These are phyloP conservation scores for Fagopyrum homotropicum DNA, from an alignment of 148 eudicot genomes.

Conservation along the genomic window DNA sequence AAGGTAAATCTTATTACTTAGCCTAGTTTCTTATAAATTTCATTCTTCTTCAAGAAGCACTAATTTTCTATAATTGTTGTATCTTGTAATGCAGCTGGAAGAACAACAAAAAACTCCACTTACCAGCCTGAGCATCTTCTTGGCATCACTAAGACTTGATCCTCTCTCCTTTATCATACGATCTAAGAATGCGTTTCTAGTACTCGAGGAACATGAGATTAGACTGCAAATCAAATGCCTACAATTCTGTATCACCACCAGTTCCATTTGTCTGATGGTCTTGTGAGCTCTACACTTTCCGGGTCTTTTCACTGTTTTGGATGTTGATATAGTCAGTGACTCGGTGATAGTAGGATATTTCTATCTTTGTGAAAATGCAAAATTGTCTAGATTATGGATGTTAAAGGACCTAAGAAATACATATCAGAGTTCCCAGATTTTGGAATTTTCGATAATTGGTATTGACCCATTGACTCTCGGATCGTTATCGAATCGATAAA, in stretches of 20 bases:
- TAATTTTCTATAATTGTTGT: not conserved
- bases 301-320: constrained; percentile 3
- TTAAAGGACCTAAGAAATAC: not conserved
- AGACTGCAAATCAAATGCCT: constrained; percentile 6
- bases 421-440: not conserved
- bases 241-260: constrained; percentile 2
- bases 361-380: not conserved
- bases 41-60: not conserved
- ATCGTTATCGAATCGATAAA: not conserved
- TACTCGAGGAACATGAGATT: not conserved
- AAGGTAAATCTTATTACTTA: constrained; percentile 40
- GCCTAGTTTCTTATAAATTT: not conserved
- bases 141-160: not conserved
- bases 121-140: constrained; percentile 55
- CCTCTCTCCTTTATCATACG: not conserved
- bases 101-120: constrained; percentile 69
- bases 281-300: not conserved
- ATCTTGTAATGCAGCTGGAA: constrained; percentile 62
- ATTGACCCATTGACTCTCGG: not conserved
- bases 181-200: not conserved
- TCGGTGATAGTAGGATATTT: constrained; percentile 4
- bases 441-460: not conserved
- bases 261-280: constrained; percentile 9
- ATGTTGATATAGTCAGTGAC: constrained; percentile 9
- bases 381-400: constrained; percentile 2